Percentiles rank a stretch among this genome's conserved stretches.
These are phyloP conservation scores for Acer yangbiense DNA, from an alignment of 345 rosid genomes.

Conservation along the genomic window DNA sequence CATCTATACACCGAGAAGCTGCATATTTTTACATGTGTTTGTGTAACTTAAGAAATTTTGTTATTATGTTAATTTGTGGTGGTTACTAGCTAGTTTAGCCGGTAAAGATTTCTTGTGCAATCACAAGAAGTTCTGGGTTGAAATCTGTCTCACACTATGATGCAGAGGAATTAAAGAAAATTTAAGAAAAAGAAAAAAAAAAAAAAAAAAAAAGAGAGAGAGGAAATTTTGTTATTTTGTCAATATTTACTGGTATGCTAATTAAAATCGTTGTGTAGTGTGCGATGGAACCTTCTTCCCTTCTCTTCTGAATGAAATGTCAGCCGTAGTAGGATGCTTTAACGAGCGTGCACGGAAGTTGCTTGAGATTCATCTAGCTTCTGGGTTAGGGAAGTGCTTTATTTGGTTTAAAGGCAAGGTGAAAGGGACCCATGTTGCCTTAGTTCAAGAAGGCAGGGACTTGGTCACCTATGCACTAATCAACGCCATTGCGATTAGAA, in stretches of 20 bases:
- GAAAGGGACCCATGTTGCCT: slow-evolving; percentile 47
- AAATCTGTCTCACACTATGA: no score
- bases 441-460: slow-evolving; percentile 84
- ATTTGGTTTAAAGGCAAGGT: slow-evolving; percentile 71
- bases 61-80: no score
- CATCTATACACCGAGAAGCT: background rate
- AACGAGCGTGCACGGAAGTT: slow-evolving; percentile 78
- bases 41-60: no score
- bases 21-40: no score
- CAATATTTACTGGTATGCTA: background rate
- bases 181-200: no score
- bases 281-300: slow-evolving; percentile 97
- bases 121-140: no score
- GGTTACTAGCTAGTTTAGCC: no score
- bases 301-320: slow-evolving; percentile 79
- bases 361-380: slow-evolving; percentile 84
- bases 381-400: slow-evolving; percentile 69
- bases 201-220: no score
- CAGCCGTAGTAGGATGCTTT: slow-evolving; percentile 78
- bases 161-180: no score
- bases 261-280: slow-evolving; percentile 42
- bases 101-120: no score
- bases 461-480: slow-evolving; percentile 84
- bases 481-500: slow-evolving; percentile 79
- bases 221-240: background rate